Evolutionary conservation across 257 asterid species (phyloP), one percentile per base, ranked within the genome.

Genomic region (Solanum pennellii): DNA sequence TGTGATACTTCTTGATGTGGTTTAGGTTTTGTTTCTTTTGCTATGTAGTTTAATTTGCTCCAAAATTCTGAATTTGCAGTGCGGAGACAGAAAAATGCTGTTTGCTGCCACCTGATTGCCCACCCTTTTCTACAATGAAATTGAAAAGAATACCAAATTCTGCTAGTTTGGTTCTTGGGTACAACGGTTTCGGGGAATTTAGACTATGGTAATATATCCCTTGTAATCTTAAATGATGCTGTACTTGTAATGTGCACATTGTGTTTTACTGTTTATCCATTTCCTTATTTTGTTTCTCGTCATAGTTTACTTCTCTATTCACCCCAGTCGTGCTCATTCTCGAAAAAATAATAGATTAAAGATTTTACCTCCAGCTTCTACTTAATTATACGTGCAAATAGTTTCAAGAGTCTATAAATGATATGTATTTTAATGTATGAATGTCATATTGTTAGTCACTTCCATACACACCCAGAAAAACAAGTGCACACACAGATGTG

Each of bases 181-280:
- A 95, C 91, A 93, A 96, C 82, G 97, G 99, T 56, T 89, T 85
- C 71, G 99, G 99, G 83, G 95, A 92, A 85, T 97, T 97, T 89
- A 91, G 93, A 89, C 35, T 97, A 87, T 97, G 99, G 99, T 96
- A 93, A 77, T 90, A 74, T 84, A 77, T 83, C 41, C 86, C 25
- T 68, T 68, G 88, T 88, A 84, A 47, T 88, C 21, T 59, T 12
- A 84, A 82, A 87, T 39, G 86, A 77, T 77, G 82, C 82, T 21
- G 82, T 74, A 76, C 27, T 45, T 44, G 74, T 65, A 21, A 18
- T 5, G 21, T 77, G 21, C 49, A 80, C 35, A 49, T 7, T 35
- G 11, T 12, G 44, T 27, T 80, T 47, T 47, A 18, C 66, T 47
- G 68, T 47, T 80, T 15, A 45, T 80, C 42, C 47, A 16, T 80